Evolutionary conservation across 345 rosid genomes (phyloP).

Genomic region (Eucalyptus caleyi): DNA sequence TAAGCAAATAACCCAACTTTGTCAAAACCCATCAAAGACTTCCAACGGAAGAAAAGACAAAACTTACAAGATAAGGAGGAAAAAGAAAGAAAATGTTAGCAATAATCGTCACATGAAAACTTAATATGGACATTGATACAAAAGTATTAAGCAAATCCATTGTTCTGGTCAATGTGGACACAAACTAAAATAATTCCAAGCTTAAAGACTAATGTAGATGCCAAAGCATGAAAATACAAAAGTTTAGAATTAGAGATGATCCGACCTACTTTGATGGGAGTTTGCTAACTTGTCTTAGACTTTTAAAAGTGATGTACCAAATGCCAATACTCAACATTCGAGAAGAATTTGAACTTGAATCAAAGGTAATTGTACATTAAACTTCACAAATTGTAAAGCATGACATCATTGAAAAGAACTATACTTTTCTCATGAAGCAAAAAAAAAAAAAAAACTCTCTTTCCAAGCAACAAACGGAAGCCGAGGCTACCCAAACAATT

Average conservation of each 20-base stretch:
- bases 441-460: neutral
- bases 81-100: neutral
- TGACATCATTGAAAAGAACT: neutral
- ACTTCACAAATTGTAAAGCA: neutral
- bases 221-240: neutral
- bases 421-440: neutral
- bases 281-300: neutral
- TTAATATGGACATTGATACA: neutral
- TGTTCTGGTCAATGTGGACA: neutral
- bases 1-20: too few species aligned
- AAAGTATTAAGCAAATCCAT: neutral
- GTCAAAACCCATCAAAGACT: neutral
- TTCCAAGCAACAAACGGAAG: neutral
- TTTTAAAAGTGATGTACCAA: neutral
- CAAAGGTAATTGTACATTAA: neutral
- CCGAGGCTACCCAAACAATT: neutral
- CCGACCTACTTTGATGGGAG: neutral
- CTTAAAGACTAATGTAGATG: neutral
- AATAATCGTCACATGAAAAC: neutral
- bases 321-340: neutral
- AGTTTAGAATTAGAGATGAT: neutral
- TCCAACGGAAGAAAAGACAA: neutral
- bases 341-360: neutral
- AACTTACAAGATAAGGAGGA: neutral
- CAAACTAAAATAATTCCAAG: neutral